phyloP scores from a whole-genome alignment of 2,329 filamentous ascomycete genomes.

The Colletotrichum ledebouriae region DNA sequence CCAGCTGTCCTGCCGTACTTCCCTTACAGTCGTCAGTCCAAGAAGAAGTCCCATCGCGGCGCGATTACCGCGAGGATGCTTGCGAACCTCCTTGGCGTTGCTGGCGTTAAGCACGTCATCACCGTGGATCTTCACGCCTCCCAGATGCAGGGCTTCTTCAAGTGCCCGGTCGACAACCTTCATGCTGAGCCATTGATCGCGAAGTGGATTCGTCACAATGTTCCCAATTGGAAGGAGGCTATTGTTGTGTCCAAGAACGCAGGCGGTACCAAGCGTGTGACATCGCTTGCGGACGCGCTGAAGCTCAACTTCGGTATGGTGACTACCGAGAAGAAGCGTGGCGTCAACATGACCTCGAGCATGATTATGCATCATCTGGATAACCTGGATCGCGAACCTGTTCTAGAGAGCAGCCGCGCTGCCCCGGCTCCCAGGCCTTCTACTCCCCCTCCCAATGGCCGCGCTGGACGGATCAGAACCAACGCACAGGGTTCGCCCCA shows the following conservation, averaged over 20 bases:
- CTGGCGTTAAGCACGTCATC: slow-evolving; percentile 96
- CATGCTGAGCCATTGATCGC: slow-evolving; percentile 96
- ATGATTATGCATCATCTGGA: slow-evolving; percentile 80
- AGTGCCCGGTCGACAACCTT: slow-evolving; percentile 96
- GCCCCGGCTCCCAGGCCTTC: slow-evolving; percentile 44
- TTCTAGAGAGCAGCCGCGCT: slow-evolving; percentile 53
- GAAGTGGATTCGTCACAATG: slow-evolving; percentile 93
- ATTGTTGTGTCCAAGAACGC: slow-evolving; percentile 99
- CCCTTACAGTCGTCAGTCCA: slow-evolving; percentile 98
- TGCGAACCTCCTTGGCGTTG: slow-evolving; percentile 92
- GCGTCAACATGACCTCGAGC: slow-evolving; percentile 79
- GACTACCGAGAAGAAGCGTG: slow-evolving; percentile 81
- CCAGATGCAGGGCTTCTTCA: slow-evolving; percentile 99
- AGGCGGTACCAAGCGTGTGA: slow-evolving; percentile 96
- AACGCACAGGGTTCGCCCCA: slow-evolving; percentile 42
- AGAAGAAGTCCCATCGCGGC: slow-evolving; percentile 97
- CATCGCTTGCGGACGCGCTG: slow-evolving; percentile 92
- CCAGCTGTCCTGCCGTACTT: slow-evolving; percentile 93
- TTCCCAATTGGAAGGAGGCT: slow-evolving; percentile 88
- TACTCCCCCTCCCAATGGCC: slow-evolving; percentile 31
- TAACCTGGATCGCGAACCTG: slow-evolving; percentile 64
- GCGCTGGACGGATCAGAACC: slow-evolving; percentile 33
- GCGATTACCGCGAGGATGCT: slow-evolving; percentile 98
- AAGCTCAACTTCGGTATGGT: slow-evolving; percentile 99
- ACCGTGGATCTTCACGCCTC: slow-evolving; percentile 96